phyloP scores from a whole-genome alignment of 345 rosid genomes.

The Lumnitzera racemosa region DNA sequence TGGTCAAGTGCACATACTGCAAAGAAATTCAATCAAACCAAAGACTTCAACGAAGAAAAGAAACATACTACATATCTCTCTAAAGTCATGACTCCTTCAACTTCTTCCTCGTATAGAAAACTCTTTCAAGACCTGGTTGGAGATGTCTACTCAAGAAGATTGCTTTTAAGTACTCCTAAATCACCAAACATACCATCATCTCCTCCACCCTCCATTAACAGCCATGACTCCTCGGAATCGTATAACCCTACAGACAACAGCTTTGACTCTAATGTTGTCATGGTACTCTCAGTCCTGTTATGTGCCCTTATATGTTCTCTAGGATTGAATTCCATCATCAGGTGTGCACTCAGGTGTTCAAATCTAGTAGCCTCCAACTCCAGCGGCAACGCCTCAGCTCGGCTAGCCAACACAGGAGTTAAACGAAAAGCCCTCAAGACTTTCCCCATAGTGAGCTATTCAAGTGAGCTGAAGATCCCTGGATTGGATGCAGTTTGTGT shows the following conservation, averaged over 20 bases:
- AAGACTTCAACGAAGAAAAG: not conserved
- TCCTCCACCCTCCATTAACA: constrained; percentile 28
- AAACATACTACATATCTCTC: not conserved
- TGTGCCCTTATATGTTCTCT: constrained; percentile 84
- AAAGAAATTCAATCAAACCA: constrained; percentile 9
- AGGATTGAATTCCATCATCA: constrained; percentile 60
- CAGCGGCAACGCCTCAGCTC: constrained; percentile 14
- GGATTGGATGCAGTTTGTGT: constrained; percentile 57
- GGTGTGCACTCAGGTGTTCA: constrained; percentile 62
- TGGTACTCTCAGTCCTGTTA: constrained; percentile 72
- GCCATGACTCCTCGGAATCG: constrained; percentile 20
- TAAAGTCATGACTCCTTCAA: constrained; percentile 12
- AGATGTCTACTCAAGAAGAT: constrained; percentile 39
- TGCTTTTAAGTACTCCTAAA: constrained; percentile 24
- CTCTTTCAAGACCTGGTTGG: constrained; percentile 21
- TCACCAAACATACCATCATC: constrained; percentile 7
- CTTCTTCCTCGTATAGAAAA: constrained; percentile 10
- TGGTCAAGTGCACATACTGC: constrained; percentile 12
- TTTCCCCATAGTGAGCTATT: constrained; percentile 54
- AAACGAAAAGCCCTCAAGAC: constrained; percentile 64
- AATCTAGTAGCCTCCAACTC: constrained; percentile 25
- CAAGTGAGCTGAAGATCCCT: constrained; percentile 40
- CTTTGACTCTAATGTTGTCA: constrained; percentile 67
- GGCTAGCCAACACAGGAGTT: constrained; percentile 64
- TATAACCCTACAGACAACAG: constrained; percentile 23